Evolutionary conservation across 495 filamentous ascomycete species (phyloP).

Genomic region (Amorphotheca resinae): DNA sequence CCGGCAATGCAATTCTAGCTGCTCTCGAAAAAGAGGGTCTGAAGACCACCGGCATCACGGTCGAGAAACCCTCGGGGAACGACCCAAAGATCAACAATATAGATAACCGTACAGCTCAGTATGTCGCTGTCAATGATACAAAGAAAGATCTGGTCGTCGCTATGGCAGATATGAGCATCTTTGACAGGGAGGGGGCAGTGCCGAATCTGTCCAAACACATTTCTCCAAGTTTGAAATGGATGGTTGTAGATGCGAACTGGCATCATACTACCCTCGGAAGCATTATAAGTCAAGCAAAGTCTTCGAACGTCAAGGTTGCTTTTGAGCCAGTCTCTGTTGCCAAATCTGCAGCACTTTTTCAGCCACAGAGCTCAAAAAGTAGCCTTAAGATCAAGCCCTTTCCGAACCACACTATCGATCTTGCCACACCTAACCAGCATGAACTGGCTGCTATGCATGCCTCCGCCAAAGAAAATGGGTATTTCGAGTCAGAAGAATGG

Average conservation of each 20-base stretch:
- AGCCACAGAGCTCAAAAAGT: slow-evolving; percentile 6
- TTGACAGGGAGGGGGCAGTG: slow-evolving; percentile 34
- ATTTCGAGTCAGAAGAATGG: slow-evolving; percentile 62
- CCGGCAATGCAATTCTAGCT: slow-evolving; percentile 56
- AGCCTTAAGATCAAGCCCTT: slow-evolving; percentile 1
- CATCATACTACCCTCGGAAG: slow-evolving; percentile 35
- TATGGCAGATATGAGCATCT: slow-evolving; percentile 90
- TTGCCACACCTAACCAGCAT: slow-evolving; percentile 70
- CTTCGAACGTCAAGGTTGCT: slow-evolving; percentile 37
- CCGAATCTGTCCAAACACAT: neutral
- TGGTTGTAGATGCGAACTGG: slow-evolving; percentile 82
- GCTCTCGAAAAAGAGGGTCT: slow-evolving; percentile 50
- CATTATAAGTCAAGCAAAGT: slow-evolving; percentile 16
- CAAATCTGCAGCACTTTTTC: slow-evolving; percentile 64
- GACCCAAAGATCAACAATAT: slow-evolving; percentile 23
- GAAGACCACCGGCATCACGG: slow-evolving; percentile 46
- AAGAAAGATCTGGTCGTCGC: slow-evolving; percentile 71
- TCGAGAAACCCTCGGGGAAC: slow-evolving; percentile 33
- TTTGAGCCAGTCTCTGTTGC: slow-evolving; percentile 84
- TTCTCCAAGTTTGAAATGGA: slow-evolving; percentile 35
- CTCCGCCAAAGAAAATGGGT: slow-evolving; percentile 44
- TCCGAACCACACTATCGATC: slow-evolving; percentile 36
- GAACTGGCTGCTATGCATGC: slow-evolving; percentile 69
- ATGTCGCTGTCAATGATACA: slow-evolving; percentile 76
- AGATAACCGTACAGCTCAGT: slow-evolving; percentile 64